Conservation (phyloP, 768 basidiomycete species). For the Erythrobasidium yunnanense region DNA sequence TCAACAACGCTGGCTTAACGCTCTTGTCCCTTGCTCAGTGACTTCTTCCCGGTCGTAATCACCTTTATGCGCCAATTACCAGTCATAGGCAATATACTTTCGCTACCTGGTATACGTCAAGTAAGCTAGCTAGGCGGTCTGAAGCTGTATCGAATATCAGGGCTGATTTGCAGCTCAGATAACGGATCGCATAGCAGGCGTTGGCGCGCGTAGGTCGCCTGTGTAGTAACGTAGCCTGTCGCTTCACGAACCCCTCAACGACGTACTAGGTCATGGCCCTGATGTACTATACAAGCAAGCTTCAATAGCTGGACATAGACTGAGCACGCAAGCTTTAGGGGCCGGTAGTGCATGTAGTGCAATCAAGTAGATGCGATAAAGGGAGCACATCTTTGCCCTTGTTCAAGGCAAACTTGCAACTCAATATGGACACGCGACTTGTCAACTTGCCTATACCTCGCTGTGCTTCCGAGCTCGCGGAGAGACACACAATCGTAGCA, state of each 20-base stretch:
- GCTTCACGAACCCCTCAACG: neutral
- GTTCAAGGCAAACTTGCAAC: too few relatives aligned
- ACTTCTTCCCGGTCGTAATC: conserved; percentile 97
- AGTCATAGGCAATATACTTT: conserved; percentile 72
- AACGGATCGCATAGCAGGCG: conserved; percentile 68
- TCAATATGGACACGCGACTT: too few relatives aligned
- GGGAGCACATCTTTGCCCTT: too few relatives aligned
- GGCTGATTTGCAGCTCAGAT: conserved; percentile 46
- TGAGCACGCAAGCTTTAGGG: too few relatives aligned
- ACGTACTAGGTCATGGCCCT: too few relatives aligned
- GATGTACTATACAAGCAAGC: too few relatives aligned
- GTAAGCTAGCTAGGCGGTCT: conserved; percentile 47
- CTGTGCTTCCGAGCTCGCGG: too few relatives aligned
- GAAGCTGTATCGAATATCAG: neutral
- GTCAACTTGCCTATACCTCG: too few relatives aligned
- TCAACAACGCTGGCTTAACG: neutral
- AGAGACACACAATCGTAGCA: too few relatives aligned
- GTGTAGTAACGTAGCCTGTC: neutral
- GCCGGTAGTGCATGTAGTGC: too few relatives aligned
- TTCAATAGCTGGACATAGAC: too few relatives aligned
- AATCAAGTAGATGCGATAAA: too few relatives aligned
- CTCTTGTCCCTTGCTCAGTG: conserved; percentile 49
- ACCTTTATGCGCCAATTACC: conserved; percentile 94
- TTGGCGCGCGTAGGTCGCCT: conserved; percentile 9
- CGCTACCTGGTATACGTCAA: conserved; percentile 72